Evolutionary conservation across 139 green algal genomes (phyloP).

Genomic region (Tetradesmus lagerheimii): DNA sequence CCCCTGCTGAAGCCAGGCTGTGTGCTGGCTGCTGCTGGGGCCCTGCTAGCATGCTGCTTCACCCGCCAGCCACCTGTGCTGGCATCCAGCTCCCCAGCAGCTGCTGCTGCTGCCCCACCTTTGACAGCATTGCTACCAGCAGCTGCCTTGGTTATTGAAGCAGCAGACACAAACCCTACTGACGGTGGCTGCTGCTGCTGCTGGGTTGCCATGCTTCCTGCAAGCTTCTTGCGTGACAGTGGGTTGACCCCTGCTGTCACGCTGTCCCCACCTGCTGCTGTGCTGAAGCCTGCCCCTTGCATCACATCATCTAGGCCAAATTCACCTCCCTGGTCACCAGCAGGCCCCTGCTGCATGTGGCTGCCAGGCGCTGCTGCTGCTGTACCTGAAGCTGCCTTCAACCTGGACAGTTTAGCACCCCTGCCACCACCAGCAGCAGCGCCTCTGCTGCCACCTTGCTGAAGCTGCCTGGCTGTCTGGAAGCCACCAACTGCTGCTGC

Average conservation of each 20-base stretch:
- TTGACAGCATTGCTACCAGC: neutral
- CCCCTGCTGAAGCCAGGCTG: neutral
- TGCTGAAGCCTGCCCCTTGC: neutral
- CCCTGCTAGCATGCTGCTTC: neutral
- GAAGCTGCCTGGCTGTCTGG: neutral
- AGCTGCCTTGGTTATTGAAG: neutral
- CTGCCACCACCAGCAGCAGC: neutral
- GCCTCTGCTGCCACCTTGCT: neutral
- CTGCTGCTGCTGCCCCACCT: neutral
- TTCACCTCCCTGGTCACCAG: neutral
- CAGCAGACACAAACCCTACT: neutral
- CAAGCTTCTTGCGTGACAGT: neutral
- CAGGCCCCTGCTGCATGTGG: neutral
- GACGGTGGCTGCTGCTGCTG: conserved; percentile 6
- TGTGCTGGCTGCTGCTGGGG: neutral
- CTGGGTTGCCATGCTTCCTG: neutral
- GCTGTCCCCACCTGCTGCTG: neutral
- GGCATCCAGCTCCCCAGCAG: neutral
- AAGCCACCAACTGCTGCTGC: neutral
- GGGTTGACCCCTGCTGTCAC: neutral
- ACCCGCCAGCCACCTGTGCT: neutral
- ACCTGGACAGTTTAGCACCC: neutral
- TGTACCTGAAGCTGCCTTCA: neutral
- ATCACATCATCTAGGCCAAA: neutral
- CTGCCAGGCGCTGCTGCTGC: neutral